Evolutionary conservation across 2,329 filamentous ascomycete species (phyloP), one percentile per base, ranked within the genome.

Genomic region (Bipolaris sorokiniana): DNA sequence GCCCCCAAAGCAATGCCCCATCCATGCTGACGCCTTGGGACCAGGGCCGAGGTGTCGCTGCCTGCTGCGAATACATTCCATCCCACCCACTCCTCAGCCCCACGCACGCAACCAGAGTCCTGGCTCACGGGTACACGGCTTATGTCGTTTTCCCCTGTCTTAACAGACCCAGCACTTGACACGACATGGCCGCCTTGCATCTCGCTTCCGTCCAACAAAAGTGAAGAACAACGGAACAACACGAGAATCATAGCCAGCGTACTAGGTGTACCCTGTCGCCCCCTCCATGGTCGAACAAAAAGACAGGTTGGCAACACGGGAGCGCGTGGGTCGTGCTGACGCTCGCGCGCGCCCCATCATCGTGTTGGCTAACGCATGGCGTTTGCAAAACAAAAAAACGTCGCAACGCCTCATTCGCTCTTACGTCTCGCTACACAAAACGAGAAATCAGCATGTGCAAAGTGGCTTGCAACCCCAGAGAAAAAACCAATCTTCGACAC

Each of bases 241-340:
- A 31, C 28, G 28, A 31, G 28, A 31, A 31, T 10, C 28, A 13
- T 10, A 31, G 28, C 28, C 28, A 31, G 28, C 28, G 28, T 13
- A 31, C 28, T 13, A 31, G 28, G 3, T 31, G 10, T 10, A 31
- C 28, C 28, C 10, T 31, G 28, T 4, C 7, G 28, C 28, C 28
- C 28, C 3, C 28, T 13, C 10, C 10, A 31, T 13, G 3, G 10
- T 9, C 28, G 26, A 11, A 10, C 3, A 20, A 20, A 15, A 20
- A 33, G 7, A 46, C 4, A 3, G 18, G 9, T 23, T 26, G 15
- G 40, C 20, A 26, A n/a, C 40, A 42, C 26, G 42, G 22, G 42
- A 33, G 42, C 42, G 42, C 42, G 9, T 46, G 42, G 42, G 26
- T 46, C 42, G 26, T 33, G 42, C 42, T 46, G 42, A 46, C 42